A percentile compares a stretch with the other conserved stretches of the same genome.
phyloP scores from a whole-genome alignment of 2,329 filamentous ascomycete species.

The Xylariaceae sp. region DNA sequence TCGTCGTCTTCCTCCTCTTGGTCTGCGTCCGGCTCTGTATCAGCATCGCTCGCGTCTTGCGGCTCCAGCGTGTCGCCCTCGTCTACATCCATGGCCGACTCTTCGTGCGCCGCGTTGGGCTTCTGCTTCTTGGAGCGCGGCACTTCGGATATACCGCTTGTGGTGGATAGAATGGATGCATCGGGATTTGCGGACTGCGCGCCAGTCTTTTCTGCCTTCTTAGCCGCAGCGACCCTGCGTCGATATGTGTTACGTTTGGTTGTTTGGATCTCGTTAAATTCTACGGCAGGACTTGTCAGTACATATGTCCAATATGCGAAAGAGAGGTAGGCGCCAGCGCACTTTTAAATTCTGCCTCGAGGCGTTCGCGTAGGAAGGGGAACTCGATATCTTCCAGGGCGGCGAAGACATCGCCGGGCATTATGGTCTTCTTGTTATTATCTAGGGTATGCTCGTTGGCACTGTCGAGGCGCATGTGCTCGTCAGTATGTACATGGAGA shows the following conservation, averaged over 20 bases:
- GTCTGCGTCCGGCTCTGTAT: slow-evolving; percentile 43
- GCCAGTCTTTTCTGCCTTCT: slow-evolving; percentile 40
- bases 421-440: slow-evolving; percentile 75
- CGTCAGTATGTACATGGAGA: too few species aligned
- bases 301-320: neutral
- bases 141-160: slow-evolving; percentile 20
- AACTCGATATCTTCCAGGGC: slow-evolving; percentile 77
- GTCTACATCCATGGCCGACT: slow-evolving; percentile 47
- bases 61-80: slow-evolving; percentile 33
- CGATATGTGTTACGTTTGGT: slow-evolving; percentile 73
- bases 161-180: slow-evolving; percentile 29
- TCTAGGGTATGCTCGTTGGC: slow-evolving; percentile 68
- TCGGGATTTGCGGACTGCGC: slow-evolving; percentile 31
- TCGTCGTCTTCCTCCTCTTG: slow-evolving; percentile 52
- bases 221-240: slow-evolving; percentile 66
- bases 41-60: slow-evolving; percentile 39
- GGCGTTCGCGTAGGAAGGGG: slow-evolving; percentile 62
- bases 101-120: slow-evolving; percentile 35
- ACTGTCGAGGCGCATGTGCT: slow-evolving; percentile 39
- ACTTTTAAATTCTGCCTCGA: slow-evolving; percentile 78
- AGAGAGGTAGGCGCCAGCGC: slow-evolving; percentile 30
- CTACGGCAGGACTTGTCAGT: slow-evolving; percentile 36
- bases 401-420: slow-evolving; percentile 71
- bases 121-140: slow-evolving; percentile 40
- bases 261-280: slow-evolving; percentile 71